Percentiles rank a stretch among this genome's conserved stretches.
Conservation (phyloP, 768 basidiomycete genomes). For the Stropharia rugosoannulata region DNA sequence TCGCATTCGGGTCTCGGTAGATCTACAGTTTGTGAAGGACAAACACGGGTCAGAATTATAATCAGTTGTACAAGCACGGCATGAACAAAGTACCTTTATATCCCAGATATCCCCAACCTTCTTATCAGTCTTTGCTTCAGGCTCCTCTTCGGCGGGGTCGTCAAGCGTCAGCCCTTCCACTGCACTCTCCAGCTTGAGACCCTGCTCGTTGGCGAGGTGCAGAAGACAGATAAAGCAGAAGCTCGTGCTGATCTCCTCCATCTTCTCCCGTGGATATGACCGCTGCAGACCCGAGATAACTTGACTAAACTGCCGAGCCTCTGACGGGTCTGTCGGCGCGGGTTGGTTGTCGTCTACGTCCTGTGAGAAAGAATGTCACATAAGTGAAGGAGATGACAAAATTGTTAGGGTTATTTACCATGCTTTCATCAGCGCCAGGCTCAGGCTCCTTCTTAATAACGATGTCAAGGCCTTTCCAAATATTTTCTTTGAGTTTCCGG, state of each 20-base stretch:
- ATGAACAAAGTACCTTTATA: conserved; percentile 52
- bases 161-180: conserved; percentile 7
- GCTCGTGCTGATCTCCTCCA: conserved; percentile 97
- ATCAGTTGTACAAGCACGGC: not conserved
- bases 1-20: conserved; percentile 45
- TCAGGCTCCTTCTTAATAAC: conserved; percentile 49
- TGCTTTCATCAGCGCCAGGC: conserved; percentile 39
- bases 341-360: conserved; percentile 48
- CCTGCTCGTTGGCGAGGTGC: conserved; percentile 96
- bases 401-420: conserved; percentile 40
- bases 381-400: not conserved
- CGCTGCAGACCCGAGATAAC: conserved; percentile 82
- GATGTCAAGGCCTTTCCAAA: conserved; percentile 92
- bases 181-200: conserved; percentile 73
- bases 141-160: conserved; percentile 18
- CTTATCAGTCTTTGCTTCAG: conserved; percentile 22
- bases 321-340: conserved; percentile 58
- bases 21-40: conserved; percentile 27
- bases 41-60: conserved; percentile 4
- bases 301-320: conserved; percentile 69
- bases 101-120: conserved; percentile 74
- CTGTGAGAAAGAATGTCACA: conserved; percentile 28
- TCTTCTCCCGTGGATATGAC: conserved; percentile 89
- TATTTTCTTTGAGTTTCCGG: conserved; percentile 94
- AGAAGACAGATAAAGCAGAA: conserved; percentile 99